Evolutionary conservation across 2,329 filamentous ascomycete genomes (phyloP), one percentile per base, ranked within the genome.

Genomic region (Conoideocrella luteorostrata): DNA sequence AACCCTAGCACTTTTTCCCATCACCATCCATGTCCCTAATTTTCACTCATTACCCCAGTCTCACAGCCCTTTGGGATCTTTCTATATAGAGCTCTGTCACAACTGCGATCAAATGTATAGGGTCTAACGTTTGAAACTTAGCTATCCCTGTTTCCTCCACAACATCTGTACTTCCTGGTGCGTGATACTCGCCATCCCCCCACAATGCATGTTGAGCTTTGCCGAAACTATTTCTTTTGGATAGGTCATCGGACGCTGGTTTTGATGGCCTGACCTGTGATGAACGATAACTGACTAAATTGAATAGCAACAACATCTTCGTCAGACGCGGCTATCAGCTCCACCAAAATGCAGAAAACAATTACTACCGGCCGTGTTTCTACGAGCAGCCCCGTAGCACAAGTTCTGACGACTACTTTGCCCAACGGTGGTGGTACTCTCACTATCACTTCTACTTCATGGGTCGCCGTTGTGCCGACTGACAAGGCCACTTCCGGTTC

Each of bases 401-500:
- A 64, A 20, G 71, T 69, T 0, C 58, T 60, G 47, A 77, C 72
- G n/a, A 70, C 68, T 6, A 74, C 71, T 6, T 56, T 67, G 28
- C 52, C 60, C 11, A 59, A 72, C 39, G 74, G 74, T 21, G 74
- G 74, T 21, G 66, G 62, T 24, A 60, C 70, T 42, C 66, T 66
- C 3, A 64, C 68, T 11, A 58, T 75, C 39, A 75, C 72, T 10
- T 65, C 65, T n/a, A 76, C 72, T 2, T 72, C 71, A 1, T 71
- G 63, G 54, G 72, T 76, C 3, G 66, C 62, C 18, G 67, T 70
- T 30, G 61, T 66, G 10, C 66, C 69, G 2, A 59, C 63, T 1
- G 50, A 56, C 18, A 50, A 57, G 23, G 43, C 60, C 9, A 57
- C 58, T n/a, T 47, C 49, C 18, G 45, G 52, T 45, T 51, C 52